Evolutionary conservation across 202 grass and related monocot species (phyloP), one percentile per base, ranked within the genome.

Genomic region (Panicum virgatum): DNA sequence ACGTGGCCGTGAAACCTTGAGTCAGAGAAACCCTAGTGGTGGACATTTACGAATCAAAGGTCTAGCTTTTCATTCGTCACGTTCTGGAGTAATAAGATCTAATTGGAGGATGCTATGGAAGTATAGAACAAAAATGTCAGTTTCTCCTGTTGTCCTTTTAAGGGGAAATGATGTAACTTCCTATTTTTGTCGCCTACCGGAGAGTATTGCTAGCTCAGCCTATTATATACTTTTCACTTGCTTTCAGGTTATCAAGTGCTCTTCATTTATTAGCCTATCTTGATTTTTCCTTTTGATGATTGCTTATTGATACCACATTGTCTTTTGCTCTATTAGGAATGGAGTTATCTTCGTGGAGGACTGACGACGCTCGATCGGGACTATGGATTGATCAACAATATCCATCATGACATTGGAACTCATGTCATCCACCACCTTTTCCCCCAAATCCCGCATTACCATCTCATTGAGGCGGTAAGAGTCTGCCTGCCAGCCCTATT

Each of bases 391-490:
- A 94, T 99, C 68, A 99, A 99, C 85, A 92, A 92, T 37, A 84
- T 99, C 46, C 97, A 99, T 79, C 97, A 99, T 84, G 97, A 99
- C 69, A 99, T 99, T 22, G 97, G 97, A 56, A 99, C 97, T 70
- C 97, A 99, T 88, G 97, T 96, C 73, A 91, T 99, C 53, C 97
- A 99, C 79, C 97, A 99, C 72, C 91, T 99, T 70, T 99, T 96
- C 76, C 97, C 93, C 0, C 97, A 99, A 82, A 99, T 99, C 43
- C 97, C 97, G 9, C 97, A 99, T 86, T 99, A 99, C 83, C 74
- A 94, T 90, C 89, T 99, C 58, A 78, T 99, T 7, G 97, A 99
- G 89, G 97, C 97, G 36, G 97, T 99, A 86, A 87, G 84, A 56
- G 50, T n/a, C 69, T 70, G 25, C 36, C 66, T 74, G n/a, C n/a